phyloP scores from a whole-genome alignment of 169 alveolate genomes.

The Neospora caninum region DNA sequence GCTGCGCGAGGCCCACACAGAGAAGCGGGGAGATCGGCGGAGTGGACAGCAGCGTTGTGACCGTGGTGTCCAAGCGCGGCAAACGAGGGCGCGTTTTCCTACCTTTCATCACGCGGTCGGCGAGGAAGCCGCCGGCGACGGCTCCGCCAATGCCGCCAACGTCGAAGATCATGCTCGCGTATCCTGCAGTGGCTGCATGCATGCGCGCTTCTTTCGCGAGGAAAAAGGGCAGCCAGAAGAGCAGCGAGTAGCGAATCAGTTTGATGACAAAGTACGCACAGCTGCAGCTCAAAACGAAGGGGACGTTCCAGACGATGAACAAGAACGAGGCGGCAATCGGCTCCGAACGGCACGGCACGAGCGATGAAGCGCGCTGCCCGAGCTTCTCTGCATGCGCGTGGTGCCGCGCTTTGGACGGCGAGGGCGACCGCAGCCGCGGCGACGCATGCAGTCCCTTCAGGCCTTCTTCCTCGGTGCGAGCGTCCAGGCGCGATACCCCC shows the following conservation, averaged over 20 bases:
- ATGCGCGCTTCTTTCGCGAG: conserved; percentile 62
- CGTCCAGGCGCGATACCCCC: background rate
- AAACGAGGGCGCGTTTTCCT: background rate
- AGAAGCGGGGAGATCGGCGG: too few species aligned
- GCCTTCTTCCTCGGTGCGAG: background rate
- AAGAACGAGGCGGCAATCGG: background rate
- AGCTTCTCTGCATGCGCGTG: background rate
- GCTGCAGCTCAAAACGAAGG: conserved; percentile 11
- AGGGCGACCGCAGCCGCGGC: background rate
- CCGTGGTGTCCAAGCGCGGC: background rate
- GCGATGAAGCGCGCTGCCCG: too few species aligned
- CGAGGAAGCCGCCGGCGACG: conserved; percentile 70
- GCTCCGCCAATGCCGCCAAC: conserved; percentile 78
- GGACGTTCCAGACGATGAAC: background rate
- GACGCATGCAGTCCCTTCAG: background rate
- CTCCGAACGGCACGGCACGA: background rate
- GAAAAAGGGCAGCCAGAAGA: conserved; percentile 77
- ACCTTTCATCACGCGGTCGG: conserved; percentile 51
- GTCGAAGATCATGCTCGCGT: conserved; percentile 73
- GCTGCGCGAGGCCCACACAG: too few species aligned
- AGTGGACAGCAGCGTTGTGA: too few species aligned
- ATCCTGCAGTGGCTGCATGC: conserved; percentile 71
- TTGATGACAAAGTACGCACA: conserved; percentile 69
- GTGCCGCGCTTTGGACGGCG: background rate
- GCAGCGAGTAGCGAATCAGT: conserved; percentile 71